Evolutionary conservation across 192 early-diverging fungal genomes (phyloP), one percentile per base, ranked within the genome.

Genomic region (Gorgonomyces haynaldii): DNA sequence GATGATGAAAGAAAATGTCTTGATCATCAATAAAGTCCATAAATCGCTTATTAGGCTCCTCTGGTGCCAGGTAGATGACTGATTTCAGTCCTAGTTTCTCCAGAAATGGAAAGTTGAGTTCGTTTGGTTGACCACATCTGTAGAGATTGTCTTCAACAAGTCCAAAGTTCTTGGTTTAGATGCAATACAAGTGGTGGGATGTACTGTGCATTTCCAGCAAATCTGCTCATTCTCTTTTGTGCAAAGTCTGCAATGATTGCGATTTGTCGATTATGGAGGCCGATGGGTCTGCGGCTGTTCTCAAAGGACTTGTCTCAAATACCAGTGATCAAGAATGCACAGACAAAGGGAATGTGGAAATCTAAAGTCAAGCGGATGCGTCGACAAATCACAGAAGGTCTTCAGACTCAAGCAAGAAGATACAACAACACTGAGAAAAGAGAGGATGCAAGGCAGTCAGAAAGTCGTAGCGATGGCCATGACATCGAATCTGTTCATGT

Each of bases 21-120:
- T 98, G 96, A 70, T 98, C 96, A 55, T 98, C 91, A 37, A 98
- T 81, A 65, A 98, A 98, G 67, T 97, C 86, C 34, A 91, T 70
- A 49, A 48, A 48, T 27, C 27, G 22, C 24, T 35, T 22, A 48
- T 79, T 82, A 47, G 31, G 24, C 3, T 37, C 26, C 22, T 55
- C 25, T 8, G 90, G 89, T 8, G 93, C 96, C 21, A 98, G 78
- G 79, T 85, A 98, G 0, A 94, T 76, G 24, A 98, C 86, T 7
- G 89, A 92, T 37, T 86, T 86, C 45, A 98, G 73, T 4, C 84
- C 90, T 2, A 98, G 81, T 56, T 89, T 92, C 56, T 96, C 96
- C 46, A 98, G 75, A 56, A 97, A 96, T 0, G 96, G 96, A 61
- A 97, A 98, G 72, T 98, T 98, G 46, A 98, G 80, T 67, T 98